A percentile compares a stretch with the other conserved stretches of the same genome.
Evolutionary conservation across 2,329 filamentous ascomycete species (phyloP).

Genomic region (Colletotrichum falcatum): DNA sequence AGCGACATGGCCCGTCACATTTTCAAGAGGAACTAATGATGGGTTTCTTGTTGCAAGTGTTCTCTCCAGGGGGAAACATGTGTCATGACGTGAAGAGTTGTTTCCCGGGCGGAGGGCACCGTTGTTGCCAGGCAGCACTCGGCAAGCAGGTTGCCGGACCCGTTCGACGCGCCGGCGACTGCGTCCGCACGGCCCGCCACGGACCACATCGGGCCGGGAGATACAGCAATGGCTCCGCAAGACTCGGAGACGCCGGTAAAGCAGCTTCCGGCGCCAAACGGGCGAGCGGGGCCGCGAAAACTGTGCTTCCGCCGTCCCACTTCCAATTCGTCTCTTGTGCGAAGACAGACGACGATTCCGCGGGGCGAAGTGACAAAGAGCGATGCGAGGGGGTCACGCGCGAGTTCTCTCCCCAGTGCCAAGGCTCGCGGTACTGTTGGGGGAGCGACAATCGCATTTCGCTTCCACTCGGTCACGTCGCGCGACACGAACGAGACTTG

Average conservation of each 20-base stretch:
- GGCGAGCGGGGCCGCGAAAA: slow-evolving; percentile 13
- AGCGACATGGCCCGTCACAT: slow-evolving; percentile 57
- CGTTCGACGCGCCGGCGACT: slow-evolving; percentile 13
- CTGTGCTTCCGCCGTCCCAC: neutral
- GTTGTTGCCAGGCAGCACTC: neutral
- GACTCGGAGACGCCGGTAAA: neutral
- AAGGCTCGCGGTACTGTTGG: neutral
- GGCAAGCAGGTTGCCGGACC: slow-evolving; percentile 1
- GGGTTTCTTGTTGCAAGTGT: neutral
- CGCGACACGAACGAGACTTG: slow-evolving; percentile 14
- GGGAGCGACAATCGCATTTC: neutral
- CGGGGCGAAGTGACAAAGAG: slow-evolving; percentile 6
- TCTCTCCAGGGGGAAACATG: neutral
- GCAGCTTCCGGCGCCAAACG: slow-evolving; percentile 26
- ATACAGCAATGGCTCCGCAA: neutral
- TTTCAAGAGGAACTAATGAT: slow-evolving; percentile 46
- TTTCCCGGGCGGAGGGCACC: neutral
- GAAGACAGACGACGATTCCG: neutral
- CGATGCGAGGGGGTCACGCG: neutral
- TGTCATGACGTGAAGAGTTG: neutral
- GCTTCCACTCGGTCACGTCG: slow-evolving; percentile 17
- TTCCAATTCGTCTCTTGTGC: neutral
- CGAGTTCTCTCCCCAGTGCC: neutral
- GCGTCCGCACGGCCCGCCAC: slow-evolving; percentile 30
- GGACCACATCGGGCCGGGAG: neutral